Conservation (phyloP, 1,284 basidiomycete species). For the Inonotus hispidus region DNA sequence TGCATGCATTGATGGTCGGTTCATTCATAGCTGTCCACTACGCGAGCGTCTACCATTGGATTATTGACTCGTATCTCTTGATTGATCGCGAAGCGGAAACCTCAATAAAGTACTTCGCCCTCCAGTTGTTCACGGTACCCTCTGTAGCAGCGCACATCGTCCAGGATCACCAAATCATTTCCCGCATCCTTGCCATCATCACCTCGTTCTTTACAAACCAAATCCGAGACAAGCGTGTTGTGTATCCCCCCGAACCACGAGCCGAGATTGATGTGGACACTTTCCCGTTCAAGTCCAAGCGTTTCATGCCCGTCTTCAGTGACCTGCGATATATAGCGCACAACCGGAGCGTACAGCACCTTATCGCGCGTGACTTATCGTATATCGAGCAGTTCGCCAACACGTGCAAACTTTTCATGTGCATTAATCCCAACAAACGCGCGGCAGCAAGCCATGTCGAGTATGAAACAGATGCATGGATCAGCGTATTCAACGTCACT, state of each 20-base stretch:
- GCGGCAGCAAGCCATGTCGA: constrained; percentile 81
- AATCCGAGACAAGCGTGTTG: constrained; percentile 61
- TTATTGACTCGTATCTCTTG: constrained; percentile 87
- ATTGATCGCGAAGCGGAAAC: constrained; percentile 91
- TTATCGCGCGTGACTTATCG: constrained; percentile 62
- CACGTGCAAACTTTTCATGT: constrained; percentile 85
- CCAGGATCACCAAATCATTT: constrained; percentile 68
- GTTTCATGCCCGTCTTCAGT: constrained; percentile 87
- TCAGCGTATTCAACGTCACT: constrained; percentile 89
- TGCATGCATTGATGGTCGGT: neutral
- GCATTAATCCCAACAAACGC: constrained; percentile 85
- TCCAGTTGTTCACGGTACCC: constrained; percentile 88
- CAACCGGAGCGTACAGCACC: constrained; percentile 69
- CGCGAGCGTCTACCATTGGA: constrained; percentile 77
- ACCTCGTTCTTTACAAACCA: constrained; percentile 87
- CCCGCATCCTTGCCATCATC: constrained; percentile 75
- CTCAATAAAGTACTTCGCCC: constrained; percentile 86
- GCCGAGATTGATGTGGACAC: constrained; percentile 71
- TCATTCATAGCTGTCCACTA: constrained; percentile 67
- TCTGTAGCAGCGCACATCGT: constrained; percentile 78
- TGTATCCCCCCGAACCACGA: constrained; percentile 41
- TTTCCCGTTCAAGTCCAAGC: constrained; percentile 86
- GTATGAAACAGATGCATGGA: constrained; percentile 93
- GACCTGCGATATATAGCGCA: constrained; percentile 77
- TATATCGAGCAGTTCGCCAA: constrained; percentile 55